Conservation (phyloP, 2,329 filamentous ascomycete species). For the Scortechinia acanthostroma region DNA sequence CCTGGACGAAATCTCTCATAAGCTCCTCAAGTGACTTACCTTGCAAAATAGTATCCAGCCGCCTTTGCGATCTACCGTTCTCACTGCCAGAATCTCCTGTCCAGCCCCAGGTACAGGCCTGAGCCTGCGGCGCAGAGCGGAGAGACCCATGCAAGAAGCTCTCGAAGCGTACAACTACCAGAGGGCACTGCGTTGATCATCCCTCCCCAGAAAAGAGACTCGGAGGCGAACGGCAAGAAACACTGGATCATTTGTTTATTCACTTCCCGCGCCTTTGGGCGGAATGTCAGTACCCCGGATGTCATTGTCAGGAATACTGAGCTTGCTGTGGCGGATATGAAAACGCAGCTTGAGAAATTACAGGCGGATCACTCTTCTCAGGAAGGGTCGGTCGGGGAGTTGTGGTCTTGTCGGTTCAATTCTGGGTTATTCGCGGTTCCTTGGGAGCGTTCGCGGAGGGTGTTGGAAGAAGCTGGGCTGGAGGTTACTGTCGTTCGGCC, state of each 20-base stretch:
- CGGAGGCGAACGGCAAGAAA: neutral
- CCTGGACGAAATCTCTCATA: too few relatives aligned
- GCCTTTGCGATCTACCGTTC: neutral
- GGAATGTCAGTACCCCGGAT: neutral
- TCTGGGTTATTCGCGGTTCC: neutral
- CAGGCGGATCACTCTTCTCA: neutral
- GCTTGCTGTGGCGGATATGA: neutral
- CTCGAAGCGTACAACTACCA: neutral
- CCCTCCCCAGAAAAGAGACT: neutral
- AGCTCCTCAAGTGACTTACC: too few relatives aligned
- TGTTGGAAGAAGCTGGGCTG: neutral
- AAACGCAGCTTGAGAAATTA: neutral
- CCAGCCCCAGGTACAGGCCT: too few relatives aligned
- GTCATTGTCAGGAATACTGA: neutral
- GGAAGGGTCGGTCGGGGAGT: neutral
- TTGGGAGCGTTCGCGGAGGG: neutral
- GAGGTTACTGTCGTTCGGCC: neutral
- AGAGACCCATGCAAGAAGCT: too few relatives aligned
- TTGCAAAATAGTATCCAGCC: neutral
- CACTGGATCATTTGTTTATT: conserved; percentile 2
- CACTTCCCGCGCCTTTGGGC: neutral
- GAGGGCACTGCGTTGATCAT: neutral
- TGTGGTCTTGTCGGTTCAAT: neutral
- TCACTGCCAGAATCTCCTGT: neutral
- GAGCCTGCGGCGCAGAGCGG: too few relatives aligned